A percentile compares a stretch with the other conserved stretches of the same genome.
These are phyloP conservation scores for Aspergillus amoenus DNA, from an alignment of 2,329 filamentous ascomycete species.

Conservation along the genomic window DNA sequence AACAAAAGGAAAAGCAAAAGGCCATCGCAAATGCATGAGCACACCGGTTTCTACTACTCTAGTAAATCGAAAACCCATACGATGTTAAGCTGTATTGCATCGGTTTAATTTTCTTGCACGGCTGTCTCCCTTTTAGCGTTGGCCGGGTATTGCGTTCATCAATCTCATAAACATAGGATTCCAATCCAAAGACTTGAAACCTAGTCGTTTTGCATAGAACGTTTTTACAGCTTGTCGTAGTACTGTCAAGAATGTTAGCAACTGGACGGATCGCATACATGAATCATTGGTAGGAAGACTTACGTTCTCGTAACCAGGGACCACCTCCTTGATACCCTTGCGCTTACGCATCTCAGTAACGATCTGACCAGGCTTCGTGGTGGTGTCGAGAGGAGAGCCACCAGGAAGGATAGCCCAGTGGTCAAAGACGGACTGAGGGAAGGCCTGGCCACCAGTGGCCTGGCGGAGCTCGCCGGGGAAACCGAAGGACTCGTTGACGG, in stretches of 20 bases:
- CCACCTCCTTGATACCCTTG: constrained; percentile 98
- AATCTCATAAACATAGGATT: constrained; percentile 43
- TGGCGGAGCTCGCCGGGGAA: constrained; percentile 97
- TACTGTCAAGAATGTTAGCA: constrained; percentile 60
- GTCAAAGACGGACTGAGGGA: constrained; percentile 98
- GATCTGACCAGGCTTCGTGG: constrained; percentile 77
- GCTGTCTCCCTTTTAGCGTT: constrained; percentile 19
- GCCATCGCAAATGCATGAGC: constrained; percentile 29
- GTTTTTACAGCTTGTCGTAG: constrained; percentile 95
- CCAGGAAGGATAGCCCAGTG: constrained; percentile 97
- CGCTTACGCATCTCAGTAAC: constrained; percentile 93
- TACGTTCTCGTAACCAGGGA: constrained; percentile 93
- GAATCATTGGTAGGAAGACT: constrained; percentile 48
- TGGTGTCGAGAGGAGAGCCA: constrained; percentile 83
- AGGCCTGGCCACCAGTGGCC: constrained; percentile 93
- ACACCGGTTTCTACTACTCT: constrained; percentile 33
- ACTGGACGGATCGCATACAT: background rate
- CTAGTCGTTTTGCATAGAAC: constrained; percentile 43
- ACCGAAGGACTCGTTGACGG: constrained; percentile 96
- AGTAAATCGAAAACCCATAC: constrained; percentile 31
- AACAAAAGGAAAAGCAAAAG: constrained; percentile 22
- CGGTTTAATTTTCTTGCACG: constrained; percentile 28
- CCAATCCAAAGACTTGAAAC: constrained; percentile 39
- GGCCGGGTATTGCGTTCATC: constrained; percentile 43
- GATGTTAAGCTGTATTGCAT: constrained; percentile 29